A percentile compares a stretch with the other conserved stretches of the same genome.
phyloP scores from a whole-genome alignment of 2,329 filamentous ascomycete genomes.

The Alternaria angustiovoidea region DNA sequence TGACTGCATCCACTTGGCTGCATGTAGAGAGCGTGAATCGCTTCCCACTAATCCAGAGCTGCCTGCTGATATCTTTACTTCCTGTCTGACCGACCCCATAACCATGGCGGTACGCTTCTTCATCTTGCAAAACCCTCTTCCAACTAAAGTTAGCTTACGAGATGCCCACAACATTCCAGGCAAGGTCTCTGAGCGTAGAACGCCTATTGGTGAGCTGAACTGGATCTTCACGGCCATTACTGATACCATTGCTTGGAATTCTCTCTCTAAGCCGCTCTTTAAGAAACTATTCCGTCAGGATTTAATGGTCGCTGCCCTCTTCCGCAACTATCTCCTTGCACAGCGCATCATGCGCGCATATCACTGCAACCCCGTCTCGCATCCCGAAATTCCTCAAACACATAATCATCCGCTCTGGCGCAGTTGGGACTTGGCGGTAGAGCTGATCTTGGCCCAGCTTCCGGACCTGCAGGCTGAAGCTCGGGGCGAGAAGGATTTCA shows the following conservation, averaged over 20 bases:
- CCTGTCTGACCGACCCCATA: constrained; percentile 94
- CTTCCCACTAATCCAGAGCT: constrained; percentile 93
- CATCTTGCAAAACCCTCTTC: constrained; percentile 86
- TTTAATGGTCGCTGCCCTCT: constrained; percentile 97
- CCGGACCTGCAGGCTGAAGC: constrained; percentile 81
- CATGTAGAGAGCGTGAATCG: constrained; percentile 89
- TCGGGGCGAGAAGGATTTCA: constrained; percentile 78
- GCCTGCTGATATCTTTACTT: constrained; percentile 94
- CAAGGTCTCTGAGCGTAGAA: constrained; percentile 88
- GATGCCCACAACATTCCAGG: constrained; percentile 90
- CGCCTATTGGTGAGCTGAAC: constrained; percentile 93
- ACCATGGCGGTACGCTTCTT: constrained; percentile 98
- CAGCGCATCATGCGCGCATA: constrained; percentile 97
- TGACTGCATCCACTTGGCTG: constrained; percentile 90
- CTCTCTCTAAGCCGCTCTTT: constrained; percentile 86
- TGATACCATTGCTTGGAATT: constrained; percentile 98
- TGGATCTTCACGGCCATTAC: constrained; percentile 99
- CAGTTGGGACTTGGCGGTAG: constrained; percentile 96
- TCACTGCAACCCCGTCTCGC: constrained; percentile 92
- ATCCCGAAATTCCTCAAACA: constrained; percentile 89
- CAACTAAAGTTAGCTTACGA: constrained; percentile 74
- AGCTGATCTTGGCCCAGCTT: constrained; percentile 90
- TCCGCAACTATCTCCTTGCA: constrained; percentile 92
- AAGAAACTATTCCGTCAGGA: constrained; percentile 98
- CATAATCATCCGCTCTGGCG: constrained; percentile 95